phyloP scores from a whole-genome alignment of 2,329 filamentous ascomycete genomes.

The Davidsoniella neocaledoniae region DNA sequence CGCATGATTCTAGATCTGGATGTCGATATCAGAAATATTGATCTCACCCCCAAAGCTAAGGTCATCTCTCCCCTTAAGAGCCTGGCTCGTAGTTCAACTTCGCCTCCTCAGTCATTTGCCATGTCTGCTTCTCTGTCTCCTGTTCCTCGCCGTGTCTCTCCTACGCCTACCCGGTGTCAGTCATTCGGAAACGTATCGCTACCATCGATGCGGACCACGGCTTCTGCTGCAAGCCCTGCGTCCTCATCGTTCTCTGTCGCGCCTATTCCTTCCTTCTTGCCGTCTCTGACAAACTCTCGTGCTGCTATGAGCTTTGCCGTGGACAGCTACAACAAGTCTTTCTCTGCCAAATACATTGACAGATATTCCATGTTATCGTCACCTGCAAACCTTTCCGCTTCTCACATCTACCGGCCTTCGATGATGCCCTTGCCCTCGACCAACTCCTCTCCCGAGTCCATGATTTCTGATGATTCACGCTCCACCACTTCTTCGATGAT shows the following conservation, averaged over 20 bases:
- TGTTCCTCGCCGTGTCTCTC: neutral
- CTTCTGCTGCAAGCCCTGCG: constrained; percentile 39
- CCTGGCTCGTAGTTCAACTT: neutral
- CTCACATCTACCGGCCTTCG: constrained; percentile 25
- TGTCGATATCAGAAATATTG: constrained; percentile 40
- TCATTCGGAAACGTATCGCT: constrained; percentile 21
- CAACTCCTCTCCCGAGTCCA: constrained; percentile 49
- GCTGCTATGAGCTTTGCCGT: constrained; percentile 44
- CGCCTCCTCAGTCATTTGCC: neutral
- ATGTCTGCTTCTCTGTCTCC: neutral
- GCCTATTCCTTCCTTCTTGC: constrained; percentile 36
- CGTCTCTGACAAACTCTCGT: constrained; percentile 23
- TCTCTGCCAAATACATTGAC: constrained; percentile 19
- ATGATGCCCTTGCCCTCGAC: constrained; percentile 33
- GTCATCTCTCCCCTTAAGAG: neutral
- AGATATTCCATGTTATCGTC: constrained; percentile 39
- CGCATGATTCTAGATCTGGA: constrained; percentile 39
- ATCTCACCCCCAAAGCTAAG: constrained; percentile 16
- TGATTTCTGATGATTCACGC: constrained; percentile 46
- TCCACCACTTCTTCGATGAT: constrained; percentile 48
- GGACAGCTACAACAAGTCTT: constrained; percentile 32
- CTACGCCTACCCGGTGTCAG: constrained; percentile 24
- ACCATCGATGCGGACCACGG: constrained; percentile 32
- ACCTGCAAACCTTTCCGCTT: constrained; percentile 26
- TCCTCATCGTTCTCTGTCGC: constrained; percentile 37